A percentile compares a stretch with the other conserved stretches of the same genome.
Evolutionary conservation across 108 stramenopile genomes (phyloP).

Genomic region (Nitzschia sp.): DNA sequence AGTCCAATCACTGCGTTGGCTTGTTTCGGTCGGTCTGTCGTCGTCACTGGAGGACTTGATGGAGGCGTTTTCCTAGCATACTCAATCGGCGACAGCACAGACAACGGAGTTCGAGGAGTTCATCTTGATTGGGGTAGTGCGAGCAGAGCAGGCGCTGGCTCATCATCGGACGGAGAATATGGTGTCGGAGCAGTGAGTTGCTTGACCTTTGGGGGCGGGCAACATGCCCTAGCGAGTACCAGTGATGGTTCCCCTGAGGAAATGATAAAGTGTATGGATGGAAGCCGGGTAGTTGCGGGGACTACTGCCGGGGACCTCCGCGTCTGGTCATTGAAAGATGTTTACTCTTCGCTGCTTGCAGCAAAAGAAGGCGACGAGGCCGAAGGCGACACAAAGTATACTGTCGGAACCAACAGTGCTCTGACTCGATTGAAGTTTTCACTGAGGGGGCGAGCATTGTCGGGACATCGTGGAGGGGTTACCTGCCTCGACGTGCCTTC

Average conservation of each 20-base stretch:
- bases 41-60: slow-evolving; percentile 84
- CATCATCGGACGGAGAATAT: slow-evolving; percentile 56
- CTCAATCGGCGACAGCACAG: slow-evolving; percentile 27
- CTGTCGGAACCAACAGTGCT: slow-evolving; percentile 26
- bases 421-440: slow-evolving; percentile 52
- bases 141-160: slow-evolving; percentile 41
- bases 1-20: slow-evolving; percentile 77
- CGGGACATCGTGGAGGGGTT: slow-evolving; percentile 83
- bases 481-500: slow-evolving; percentile 85
- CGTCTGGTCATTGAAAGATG: slow-evolving; percentile 81
- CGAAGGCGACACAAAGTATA: slow-evolving; percentile 16
- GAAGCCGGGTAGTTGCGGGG: slow-evolving; percentile 74
- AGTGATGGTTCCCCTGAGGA: slow-evolving; percentile 42
- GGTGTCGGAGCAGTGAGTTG: slow-evolving; percentile 82
- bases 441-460: slow-evolving; percentile 57
- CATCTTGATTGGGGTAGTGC: slow-evolving; percentile 83
- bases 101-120: slow-evolving; percentile 51
- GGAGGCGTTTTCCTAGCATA: slow-evolving; percentile 85
- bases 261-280: slow-evolving; percentile 69
- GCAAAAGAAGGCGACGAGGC: slow-evolving; percentile 36
- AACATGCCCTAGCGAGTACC: neutral
- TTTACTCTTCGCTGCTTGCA: slow-evolving; percentile 48
- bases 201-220: slow-evolving; percentile 60
- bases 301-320: slow-evolving; percentile 81
- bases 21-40: slow-evolving; percentile 67